Evolutionary conservation across 2,329 filamentous ascomycete genomes (phyloP), one percentile per base, ranked within the genome.

Genomic region (Exophiala sideris): DNA sequence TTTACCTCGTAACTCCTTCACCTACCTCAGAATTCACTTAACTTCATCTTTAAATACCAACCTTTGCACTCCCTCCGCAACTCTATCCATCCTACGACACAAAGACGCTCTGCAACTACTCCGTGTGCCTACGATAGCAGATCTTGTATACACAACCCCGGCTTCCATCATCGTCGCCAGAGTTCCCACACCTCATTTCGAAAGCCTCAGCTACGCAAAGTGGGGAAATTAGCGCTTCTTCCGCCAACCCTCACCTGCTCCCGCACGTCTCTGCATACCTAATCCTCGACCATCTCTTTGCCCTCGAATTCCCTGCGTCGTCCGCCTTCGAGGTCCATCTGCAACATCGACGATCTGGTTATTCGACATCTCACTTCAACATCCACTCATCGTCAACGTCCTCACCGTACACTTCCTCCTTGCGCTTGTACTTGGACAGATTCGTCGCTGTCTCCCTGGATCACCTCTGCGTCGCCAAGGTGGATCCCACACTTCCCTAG

Each of bases 151-250:
- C 53, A 44, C 20, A 44, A 24, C 41, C 59, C 59, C 59, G 51
- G 49, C 56, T 57, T 59, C 54, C 56, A 59, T 61, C 59, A 59
- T 61, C 54, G 59, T 50, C 44, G 50, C 52, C 56, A 24, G 21
- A 51, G 56, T 58, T 54, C 48, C 59, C 56, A 58, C 56, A 61
- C 59, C 59, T 58, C 54, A 61, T 59, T 57, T 61, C 56, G 56
- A 61, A 61, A 58, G 51, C 59, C 54, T 57, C 58, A 60, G 55
- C 60, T 60, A 48, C 55, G 48, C 56, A 61, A 61, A 60, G 59
- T 59, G 61, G 61, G 61, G 60, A 63, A 63, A 63, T 62, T 63
- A 63, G 61, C 61, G 61, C 59, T 61, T 57, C 49, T 50, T 61
- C 55, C 56, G 58, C 56, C 55, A 58, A 58, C 52, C 55, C 58